Evolutionary conservation across 345 rosid genomes (phyloP).

Genomic region (Boechera retrofracta): DNA sequence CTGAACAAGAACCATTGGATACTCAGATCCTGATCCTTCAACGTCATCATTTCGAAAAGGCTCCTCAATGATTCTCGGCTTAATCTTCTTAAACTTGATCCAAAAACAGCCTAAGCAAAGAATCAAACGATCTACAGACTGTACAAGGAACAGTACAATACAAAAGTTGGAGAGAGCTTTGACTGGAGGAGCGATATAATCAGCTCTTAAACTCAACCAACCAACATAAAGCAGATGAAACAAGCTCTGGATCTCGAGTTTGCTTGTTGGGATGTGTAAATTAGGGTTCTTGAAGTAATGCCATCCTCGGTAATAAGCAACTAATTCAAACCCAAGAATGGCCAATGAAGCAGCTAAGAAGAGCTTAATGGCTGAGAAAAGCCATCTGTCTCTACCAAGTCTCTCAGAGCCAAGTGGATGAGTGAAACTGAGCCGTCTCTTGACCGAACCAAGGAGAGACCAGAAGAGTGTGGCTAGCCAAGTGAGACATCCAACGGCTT

Average conservation of each 20-base stretch:
- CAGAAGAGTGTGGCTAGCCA: constrained; percentile 73
- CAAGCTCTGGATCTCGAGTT: constrained; percentile 62
- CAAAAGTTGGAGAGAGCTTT: constrained; percentile 68
- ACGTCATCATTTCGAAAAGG: constrained; percentile 56
- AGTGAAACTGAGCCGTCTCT: constrained; percentile 67
- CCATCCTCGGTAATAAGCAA: constrained; percentile 76
- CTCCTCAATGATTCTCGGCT: constrained; percentile 56
- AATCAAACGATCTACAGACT: constrained; percentile 73
- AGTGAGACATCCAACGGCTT: constrained; percentile 78
- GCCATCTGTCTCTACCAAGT: constrained; percentile 64
- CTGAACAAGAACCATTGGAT: constrained; percentile 89
- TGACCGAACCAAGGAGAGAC: constrained; percentile 74
- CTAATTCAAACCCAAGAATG: constrained; percentile 67
- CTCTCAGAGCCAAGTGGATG: constrained; percentile 58
- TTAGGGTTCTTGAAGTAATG: constrained; percentile 68
- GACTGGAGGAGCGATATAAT: constrained; percentile 74
- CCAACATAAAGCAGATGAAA: constrained; percentile 61
- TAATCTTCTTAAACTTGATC: constrained; percentile 74
- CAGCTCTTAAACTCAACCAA: constrained; percentile 65
- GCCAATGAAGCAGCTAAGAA: constrained; percentile 57
- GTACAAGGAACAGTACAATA: constrained; percentile 69
- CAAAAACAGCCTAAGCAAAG: constrained; percentile 78
- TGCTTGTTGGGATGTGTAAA: constrained; percentile 58
- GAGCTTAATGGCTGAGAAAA: constrained; percentile 59
- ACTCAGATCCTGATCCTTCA: constrained; percentile 56